Evolutionary conservation across 805 yeast species (phyloP).

Genomic region (Candida montana): DNA sequence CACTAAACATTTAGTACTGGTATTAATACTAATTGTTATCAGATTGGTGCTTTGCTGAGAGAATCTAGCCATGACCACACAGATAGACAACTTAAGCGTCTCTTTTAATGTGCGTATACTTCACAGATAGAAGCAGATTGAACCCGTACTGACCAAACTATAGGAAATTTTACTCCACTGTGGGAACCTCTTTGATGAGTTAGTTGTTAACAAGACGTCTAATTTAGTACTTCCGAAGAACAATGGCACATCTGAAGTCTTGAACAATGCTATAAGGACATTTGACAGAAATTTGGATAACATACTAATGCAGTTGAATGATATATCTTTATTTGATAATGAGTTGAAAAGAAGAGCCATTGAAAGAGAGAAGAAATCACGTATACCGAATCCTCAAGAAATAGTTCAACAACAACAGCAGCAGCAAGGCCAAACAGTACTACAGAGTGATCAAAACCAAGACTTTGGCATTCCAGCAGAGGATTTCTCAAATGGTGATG

Average conservation of each 20-base stretch:
- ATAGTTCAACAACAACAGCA: conserved; percentile 7
- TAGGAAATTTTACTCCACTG: conserved; percentile 23
- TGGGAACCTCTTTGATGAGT: conserved; percentile 20
- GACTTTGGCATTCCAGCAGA: conserved; percentile 4
- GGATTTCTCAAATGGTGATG: conserved; percentile 13
- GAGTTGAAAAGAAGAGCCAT: conserved; percentile 15
- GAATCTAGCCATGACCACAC: conserved; percentile 15
- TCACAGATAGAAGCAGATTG: too few relatives aligned
- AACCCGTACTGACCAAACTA: not conserved
- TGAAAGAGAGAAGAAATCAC: conserved; percentile 12
- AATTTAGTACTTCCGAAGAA: conserved; percentile 22
- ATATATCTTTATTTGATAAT: conserved; percentile 16
- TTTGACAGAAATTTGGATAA: conserved; percentile 20
- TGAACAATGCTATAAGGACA: conserved; percentile 12
- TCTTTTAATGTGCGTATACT: conserved; percentile 13
- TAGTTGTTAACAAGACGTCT: conserved; percentile 17
- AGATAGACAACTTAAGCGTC: conserved; percentile 13
- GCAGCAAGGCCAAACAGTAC: not conserved
- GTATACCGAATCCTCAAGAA: conserved; percentile 8
- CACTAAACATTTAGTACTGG: too few relatives aligned
- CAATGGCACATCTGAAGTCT: conserved; percentile 7
- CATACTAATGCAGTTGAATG: conserved; percentile 21
- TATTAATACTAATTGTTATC: not conserved
- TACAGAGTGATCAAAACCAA: not conserved
- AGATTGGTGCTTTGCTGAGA: too few relatives aligned